These are phyloP conservation scores for Amanita rubescens DNA, from an alignment of 768 basidiomycete genomes.

Conservation along the genomic window DNA sequence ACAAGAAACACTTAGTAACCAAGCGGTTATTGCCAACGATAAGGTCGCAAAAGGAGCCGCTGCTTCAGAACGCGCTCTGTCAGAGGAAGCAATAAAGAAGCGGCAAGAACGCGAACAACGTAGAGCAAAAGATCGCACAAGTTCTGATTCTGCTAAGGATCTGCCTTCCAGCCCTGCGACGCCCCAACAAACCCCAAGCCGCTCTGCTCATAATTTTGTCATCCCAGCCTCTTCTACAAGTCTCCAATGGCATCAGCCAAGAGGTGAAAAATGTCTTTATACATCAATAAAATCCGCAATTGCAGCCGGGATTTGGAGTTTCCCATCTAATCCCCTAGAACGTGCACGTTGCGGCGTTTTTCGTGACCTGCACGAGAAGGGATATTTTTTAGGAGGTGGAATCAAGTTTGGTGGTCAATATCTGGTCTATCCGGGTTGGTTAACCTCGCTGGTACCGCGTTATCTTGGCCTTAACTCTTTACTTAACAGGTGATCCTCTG, in stretches of 20 bases:
- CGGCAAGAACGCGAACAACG: constrained; percentile 60
- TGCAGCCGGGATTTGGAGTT: constrained; percentile 68
- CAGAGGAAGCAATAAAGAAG: constrained; percentile 61
- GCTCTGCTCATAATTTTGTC: constrained; percentile 42
- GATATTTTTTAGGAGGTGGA: constrained; percentile 83
- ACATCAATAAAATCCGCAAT: constrained; percentile 52
- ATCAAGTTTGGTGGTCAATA: constrained; percentile 96
- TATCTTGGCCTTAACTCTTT: neutral
- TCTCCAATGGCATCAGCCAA: constrained; percentile 62
- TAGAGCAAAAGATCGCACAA: constrained; percentile 15
- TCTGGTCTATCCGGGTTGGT: constrained; percentile 88
- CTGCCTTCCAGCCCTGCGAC: neutral
- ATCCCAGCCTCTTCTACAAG: constrained; percentile 59
- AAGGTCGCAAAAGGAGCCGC: constrained; percentile 41
- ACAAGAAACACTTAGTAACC: constrained; percentile 39
- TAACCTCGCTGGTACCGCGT: neutral
- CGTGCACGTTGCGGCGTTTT: constrained; percentile 77
- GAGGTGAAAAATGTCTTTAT: constrained; percentile 30
- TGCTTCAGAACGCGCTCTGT: constrained; percentile 33
- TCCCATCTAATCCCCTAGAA: constrained; percentile 58
- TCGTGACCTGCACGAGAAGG: constrained; percentile 72
- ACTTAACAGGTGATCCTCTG: constrained; percentile 74
- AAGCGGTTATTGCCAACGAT: constrained; percentile 41
- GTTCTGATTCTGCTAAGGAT: neutral
- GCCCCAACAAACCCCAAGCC: neutral